A percentile compares a stretch with the other conserved stretches of the same genome.
Conservation (phyloP, 106 monocot genomes). For the Iris macrosiphon region DNA sequence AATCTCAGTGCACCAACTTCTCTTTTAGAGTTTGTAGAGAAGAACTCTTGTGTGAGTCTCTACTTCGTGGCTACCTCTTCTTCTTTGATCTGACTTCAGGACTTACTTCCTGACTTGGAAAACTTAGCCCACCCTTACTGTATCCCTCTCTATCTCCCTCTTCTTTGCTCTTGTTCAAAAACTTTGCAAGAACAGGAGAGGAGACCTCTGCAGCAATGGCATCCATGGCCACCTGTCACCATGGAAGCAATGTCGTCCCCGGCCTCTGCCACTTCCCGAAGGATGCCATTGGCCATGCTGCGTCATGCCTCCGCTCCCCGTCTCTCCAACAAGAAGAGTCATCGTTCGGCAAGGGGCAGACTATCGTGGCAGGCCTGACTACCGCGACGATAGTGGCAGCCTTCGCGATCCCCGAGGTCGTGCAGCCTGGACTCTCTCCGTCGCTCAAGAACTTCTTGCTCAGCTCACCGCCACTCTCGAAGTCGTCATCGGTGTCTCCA, state of each 20-base stretch:
- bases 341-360: constrained; percentile 33
- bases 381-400: constrained; percentile 45
- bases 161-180: neutral
- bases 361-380: constrained; percentile 42
- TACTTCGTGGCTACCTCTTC: too few relatives aligned
- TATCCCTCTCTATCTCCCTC: neutral
- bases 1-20: neutral
- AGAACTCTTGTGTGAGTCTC: too few relatives aligned
- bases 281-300: neutral
- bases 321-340: neutral
- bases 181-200: neutral
- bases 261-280: neutral
- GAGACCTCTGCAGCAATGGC: neutral
- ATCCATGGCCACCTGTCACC: neutral
- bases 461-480: constrained; percentile 47
- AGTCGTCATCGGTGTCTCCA: constrained; percentile 69
- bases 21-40: neutral
- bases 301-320: neutral
- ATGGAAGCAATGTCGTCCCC: neutral
- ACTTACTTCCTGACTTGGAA: neutral
- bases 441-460: constrained; percentile 91
- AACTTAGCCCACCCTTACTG: neutral
- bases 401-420: constrained; percentile 49
- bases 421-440: constrained; percentile 47
- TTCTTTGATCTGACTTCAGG: constrained; percentile 1